These are phyloP conservation scores for Neopestalotiopsis sp. DNA, from an alignment of 2,329 filamentous ascomycete genomes.

Conservation along the genomic window DNA sequence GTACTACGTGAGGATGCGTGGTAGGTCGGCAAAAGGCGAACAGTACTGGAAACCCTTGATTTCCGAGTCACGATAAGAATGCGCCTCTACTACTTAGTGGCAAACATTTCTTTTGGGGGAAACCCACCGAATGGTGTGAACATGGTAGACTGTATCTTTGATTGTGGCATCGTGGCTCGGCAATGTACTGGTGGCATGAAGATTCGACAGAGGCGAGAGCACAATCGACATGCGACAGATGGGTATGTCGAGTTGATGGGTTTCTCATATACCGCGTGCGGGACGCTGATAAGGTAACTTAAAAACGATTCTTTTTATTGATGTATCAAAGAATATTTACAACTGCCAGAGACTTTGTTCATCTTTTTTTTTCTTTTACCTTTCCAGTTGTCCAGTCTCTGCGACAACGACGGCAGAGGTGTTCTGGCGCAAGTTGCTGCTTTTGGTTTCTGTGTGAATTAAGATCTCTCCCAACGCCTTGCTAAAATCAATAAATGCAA, in stretches of 20 bases:
- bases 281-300: not conserved
- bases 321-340: conserved; percentile 22
- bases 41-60: too few relatives aligned
- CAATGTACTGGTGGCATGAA: too few relatives aligned
- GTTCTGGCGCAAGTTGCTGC: conserved; percentile 21
- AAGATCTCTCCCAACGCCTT: conserved; percentile 24
- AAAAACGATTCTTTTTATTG: conserved; percentile 20
- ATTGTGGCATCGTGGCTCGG: too few relatives aligned
- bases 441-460: conserved; percentile 19
- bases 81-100: too few relatives aligned
- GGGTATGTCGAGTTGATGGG: too few relatives aligned
- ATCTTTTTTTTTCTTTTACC: not conserved
- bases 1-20: not conserved
- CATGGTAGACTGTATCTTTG: too few relatives aligned
- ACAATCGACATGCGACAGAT: too few relatives aligned
- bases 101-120: too few relatives aligned
- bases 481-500: conserved; percentile 24
- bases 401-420: not conserved
- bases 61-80: too few relatives aligned
- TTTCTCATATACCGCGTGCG: too few relatives aligned
- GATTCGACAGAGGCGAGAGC: too few relatives aligned
- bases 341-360: conserved; percentile 14
- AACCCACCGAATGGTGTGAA: too few relatives aligned
- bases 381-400: not conserved
- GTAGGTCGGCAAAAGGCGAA: not conserved